phyloP scores from a whole-genome alignment of 345 rosid species.

The Arabidopsis arenosa region DNA sequence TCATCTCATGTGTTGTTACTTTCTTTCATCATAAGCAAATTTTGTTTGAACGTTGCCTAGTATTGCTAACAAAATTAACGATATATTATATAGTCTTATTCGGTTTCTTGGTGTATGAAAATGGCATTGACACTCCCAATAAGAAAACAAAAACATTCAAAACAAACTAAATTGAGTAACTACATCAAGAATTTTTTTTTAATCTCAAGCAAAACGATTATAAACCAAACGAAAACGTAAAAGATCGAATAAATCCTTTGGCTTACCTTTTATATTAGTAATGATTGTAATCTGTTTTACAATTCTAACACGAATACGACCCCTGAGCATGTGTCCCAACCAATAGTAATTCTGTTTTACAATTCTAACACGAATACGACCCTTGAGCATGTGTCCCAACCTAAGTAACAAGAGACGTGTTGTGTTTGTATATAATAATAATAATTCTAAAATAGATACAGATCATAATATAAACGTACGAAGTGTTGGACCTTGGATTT shows the following conservation, averaged over 20 bases:
- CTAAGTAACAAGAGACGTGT: constrained; percentile 37
- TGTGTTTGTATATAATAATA: not conserved
- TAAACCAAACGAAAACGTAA: not conserved
- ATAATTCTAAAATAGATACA: not conserved
- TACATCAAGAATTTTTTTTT: too few species aligned
- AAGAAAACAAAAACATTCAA: too few species aligned
- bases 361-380: constrained; percentile 15
- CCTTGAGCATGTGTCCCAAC: constrained; percentile 36
- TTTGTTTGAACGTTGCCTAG: not conserved
- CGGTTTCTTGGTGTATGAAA: too few species aligned
- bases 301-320: constrained; percentile 14
- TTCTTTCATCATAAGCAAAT: not conserved
- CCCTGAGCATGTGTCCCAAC: constrained; percentile 36
- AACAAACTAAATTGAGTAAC: too few species aligned
- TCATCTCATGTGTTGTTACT: constrained; percentile 14
- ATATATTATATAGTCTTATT: not conserved
- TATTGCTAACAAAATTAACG: not conserved
- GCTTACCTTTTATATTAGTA: not conserved
- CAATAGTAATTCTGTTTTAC: not conserved
- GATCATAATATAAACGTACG: not conserved
- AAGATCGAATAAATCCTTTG: not conserved
- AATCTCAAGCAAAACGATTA: not conserved
- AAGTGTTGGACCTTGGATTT: constrained; percentile 13
- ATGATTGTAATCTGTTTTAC: not conserved
- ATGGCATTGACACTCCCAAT: too few species aligned